Conservation (phyloP, 2,329 filamentous ascomycete species). For the Ophiostoma fasciatum region DNA sequence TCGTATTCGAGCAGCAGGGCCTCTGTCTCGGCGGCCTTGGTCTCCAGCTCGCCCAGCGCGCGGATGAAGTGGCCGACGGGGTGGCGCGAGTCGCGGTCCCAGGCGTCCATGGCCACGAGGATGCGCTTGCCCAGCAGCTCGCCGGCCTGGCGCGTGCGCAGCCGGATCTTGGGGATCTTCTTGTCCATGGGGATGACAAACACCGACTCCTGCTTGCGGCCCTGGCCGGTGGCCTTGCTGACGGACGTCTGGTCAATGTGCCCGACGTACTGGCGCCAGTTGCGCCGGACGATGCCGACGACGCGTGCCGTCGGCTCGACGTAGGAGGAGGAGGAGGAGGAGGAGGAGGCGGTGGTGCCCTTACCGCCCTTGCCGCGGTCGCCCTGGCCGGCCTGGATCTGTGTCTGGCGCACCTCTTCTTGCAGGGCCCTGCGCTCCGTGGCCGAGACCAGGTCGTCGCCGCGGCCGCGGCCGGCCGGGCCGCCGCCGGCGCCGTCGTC, state of each 20-base stretch:
- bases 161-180: constrained; percentile 86
- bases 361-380: constrained; percentile 56
- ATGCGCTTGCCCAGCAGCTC: constrained; percentile 86
- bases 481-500: constrained; percentile 36
- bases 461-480: background rate
- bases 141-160: constrained; percentile 78
- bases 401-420: constrained; percentile 77
- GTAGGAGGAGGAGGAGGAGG: constrained; percentile 20
- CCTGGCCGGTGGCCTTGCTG: constrained; percentile 56
- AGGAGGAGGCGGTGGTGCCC: no score
- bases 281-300: constrained; percentile 83
- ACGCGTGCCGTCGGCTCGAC: constrained; percentile 85
- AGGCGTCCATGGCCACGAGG: constrained; percentile 83
- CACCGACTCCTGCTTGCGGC: constrained; percentile 76
- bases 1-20: constrained; percentile 89
- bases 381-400: constrained; percentile 61
- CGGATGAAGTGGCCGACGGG: constrained; percentile 89
- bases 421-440: constrained; percentile 76
- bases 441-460: constrained; percentile 57
- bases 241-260: constrained; percentile 83
- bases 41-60: constrained; percentile 83
- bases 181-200: constrained; percentile 98
- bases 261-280: constrained; percentile 96
- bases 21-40: constrained; percentile 94
- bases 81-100: constrained; percentile 87